Conservation (phyloP, 192 early-diverging fungal species). For the Podila verticillata region DNA sequence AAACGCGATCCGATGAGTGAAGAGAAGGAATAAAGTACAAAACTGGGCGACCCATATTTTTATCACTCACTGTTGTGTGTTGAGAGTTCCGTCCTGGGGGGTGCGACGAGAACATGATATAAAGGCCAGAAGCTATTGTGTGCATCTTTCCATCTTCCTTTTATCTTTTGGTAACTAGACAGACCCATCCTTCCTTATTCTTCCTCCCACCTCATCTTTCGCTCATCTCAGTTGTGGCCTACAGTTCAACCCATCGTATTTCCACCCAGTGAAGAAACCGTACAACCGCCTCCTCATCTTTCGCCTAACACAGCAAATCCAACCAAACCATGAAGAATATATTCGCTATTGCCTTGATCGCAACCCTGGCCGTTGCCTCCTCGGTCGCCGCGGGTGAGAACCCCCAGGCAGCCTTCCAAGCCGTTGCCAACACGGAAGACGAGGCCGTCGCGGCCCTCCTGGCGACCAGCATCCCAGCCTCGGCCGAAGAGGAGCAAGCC, state of each 20-base stretch:
- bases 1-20: too few species aligned
- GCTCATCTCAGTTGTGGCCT: too few species aligned
- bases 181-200: background rate
- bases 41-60: too few species aligned
- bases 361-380: background rate
- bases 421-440: background rate
- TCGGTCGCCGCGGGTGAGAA: background rate
- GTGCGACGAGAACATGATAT: too few species aligned
- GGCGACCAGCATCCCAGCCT: background rate
- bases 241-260: too few species aligned
- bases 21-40: too few species aligned
- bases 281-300: background rate
- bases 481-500: background rate
- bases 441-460: background rate
- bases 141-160: too few species aligned
- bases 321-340: constrained; percentile 7
- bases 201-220: background rate
- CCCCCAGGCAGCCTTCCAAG: background rate
- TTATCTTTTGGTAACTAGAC: background rate
- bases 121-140: background rate
- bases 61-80: too few species aligned
- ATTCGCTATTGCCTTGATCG: constrained; percentile 3
- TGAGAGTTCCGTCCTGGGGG: too few species aligned
- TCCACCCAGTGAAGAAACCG: too few species aligned
- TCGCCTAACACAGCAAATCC: background rate